Evolutionary conservation across 805 yeast genomes (phyloP), one percentile per base, ranked within the genome.

Genomic region (Suhomyces sp.): DNA sequence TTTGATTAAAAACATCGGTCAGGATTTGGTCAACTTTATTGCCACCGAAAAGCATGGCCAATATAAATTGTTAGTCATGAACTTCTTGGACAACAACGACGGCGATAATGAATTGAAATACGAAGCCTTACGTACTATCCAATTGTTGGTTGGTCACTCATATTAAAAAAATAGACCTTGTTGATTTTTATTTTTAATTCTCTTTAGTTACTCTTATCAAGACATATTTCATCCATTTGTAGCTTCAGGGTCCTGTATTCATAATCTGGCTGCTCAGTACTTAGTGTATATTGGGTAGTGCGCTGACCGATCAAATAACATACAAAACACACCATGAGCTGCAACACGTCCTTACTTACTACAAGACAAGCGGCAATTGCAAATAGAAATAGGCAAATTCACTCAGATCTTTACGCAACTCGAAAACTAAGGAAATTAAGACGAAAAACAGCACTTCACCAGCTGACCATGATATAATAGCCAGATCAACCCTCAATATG

Each of bases 91-190:
- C 26, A 66, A 69, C 54, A 84, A 82, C 63, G 83, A 85, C 53
- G 82, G 86, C 42, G 92, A 91, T 68, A 81, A 92, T 22, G 94
- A 90, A 66, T 92, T 94, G 59, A 89, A 93, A 67, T 94, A 87
- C 67, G 97, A 93, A 75, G 98, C 98, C 1, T 81, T 94, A 65
- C 90, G 89, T 69, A 91, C 97, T 4, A 90, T 97, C n/a, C 99
- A 94, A 75, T 82, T 86, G 53, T 83, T 94, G 62, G 96, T 94
- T 50, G 90, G 97, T 3, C 90, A 90, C 64, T 79, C 87, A n/a
- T 81, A 87, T 60, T 80, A 73, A 50, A 12, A 19, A 22, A 38
- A 38, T 38, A 38, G 42, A 38, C 35, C 22, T 47, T 47, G 17
- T 12, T 36, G 17, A 19, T 45, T 23, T 29, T 46, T 38, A 38